A percentile compares a stretch with the other conserved stretches of the same genome.
These are phyloP conservation scores for Trichophyton equinum DNA, from an alignment of 2,329 filamentous ascomycete genomes.

Conservation along the genomic window DNA sequence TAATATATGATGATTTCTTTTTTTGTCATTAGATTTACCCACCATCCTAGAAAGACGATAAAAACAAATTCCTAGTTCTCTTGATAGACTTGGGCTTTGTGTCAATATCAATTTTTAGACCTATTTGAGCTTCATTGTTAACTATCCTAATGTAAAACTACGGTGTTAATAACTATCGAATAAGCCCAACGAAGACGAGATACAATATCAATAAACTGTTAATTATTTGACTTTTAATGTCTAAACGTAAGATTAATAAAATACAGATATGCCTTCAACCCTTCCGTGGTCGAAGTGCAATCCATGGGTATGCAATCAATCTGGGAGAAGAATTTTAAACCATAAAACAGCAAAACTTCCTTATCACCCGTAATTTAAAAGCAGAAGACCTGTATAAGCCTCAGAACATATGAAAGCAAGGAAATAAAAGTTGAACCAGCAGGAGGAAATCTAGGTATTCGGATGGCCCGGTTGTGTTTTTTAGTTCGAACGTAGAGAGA, in stretches of 20 bases:
- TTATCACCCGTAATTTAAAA: background rate
- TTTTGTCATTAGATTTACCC: no score
- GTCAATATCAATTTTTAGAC: no score
- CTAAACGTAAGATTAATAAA: conserved; percentile 2
- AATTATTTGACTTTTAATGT: conserved; percentile 4
- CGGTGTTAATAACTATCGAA: no score
- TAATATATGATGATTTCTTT: no score
- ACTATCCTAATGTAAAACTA: no score
- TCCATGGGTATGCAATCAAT: background rate
- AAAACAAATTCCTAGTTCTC: no score
- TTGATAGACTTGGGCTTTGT: no score
- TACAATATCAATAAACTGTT: background rate
- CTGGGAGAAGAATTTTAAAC: background rate
- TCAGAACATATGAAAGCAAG: background rate
- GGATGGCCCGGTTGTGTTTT: background rate
- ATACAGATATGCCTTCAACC: background rate
- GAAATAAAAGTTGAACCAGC: background rate
- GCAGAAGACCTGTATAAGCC: background rate
- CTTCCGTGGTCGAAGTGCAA: background rate
- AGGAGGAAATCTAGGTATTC: conserved; percentile 1
- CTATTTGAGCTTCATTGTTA: no score
- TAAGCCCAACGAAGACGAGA: background rate
- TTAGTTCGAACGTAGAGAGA: background rate
- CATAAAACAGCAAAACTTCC: background rate
- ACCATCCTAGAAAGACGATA: no score